Base-by-base conservation (phyloP, 1,139 yeast genomes). In the Ogataea hybrid region DNA sequence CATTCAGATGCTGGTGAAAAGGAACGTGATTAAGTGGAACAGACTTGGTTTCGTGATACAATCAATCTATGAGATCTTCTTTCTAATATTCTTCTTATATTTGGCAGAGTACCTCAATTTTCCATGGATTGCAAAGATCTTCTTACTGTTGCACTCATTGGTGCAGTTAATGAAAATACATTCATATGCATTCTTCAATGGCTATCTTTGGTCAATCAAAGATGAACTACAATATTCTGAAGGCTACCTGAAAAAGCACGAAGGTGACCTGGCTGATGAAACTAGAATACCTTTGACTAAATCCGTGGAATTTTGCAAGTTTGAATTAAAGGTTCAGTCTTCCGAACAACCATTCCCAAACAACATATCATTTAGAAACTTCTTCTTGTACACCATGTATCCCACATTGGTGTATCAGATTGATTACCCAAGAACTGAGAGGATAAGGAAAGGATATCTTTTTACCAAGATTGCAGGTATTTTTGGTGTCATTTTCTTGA, bases 151-250 rank as follows among this genome's bases (percentile, higher is more conserved):
- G 44, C 97, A 90, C 61, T 78, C 87, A n/a, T 69, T 87, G 41
- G 97, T 90, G 4, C 68, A 89, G 51, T 62, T 90, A 50, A 90
- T 90, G 97, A 90, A 90, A 60, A 84, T 83, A 80, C 97, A 90
- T 61, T 87, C 96, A 2, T 90, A 81, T 59, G 87, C 86, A 1
- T 87, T 83, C 56, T 90, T 81, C 66, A 89, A 89, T 59, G 97
- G 97, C 0, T 87, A 89, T 59, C 67, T 89, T 43, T 87, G 95
- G 92, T 67, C 64, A 20, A 75, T 84, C 25, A 56, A 59, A 23
- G 65, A 69, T n/a, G 95, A 86, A 53, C 66, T 84, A 39, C 54
- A 68, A 6, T 71, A 68, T 44, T 76, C 88, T 7, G 52, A 67
- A 56, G 53, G 54, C 20, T 42, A 67, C 57, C 44, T 64, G 56